These are phyloP conservation scores for Ustilago cynodontis DNA, from an alignment of 1,284 basidiomycete genomes.

Conservation along the genomic window DNA sequence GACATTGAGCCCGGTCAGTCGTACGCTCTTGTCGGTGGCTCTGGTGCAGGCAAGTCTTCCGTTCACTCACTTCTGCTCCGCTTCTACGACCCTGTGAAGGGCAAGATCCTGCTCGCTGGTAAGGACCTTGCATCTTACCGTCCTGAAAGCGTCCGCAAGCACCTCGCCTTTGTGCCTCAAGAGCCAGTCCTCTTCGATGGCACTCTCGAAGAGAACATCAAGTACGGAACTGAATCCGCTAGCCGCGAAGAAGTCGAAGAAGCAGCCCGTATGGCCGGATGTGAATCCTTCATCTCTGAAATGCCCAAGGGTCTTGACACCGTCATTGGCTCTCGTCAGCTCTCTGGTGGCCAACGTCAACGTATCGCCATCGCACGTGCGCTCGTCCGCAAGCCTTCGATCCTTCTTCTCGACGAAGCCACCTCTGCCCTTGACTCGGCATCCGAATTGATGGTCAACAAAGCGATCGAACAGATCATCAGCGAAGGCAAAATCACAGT, in stretches of 20 bases:
- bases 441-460: constrained; percentile 71
- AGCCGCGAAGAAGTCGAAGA: constrained; percentile 85
- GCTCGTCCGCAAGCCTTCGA: constrained; percentile 72
- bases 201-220: constrained; percentile 92
- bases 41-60: constrained; percentile 79
- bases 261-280: constrained; percentile 90
- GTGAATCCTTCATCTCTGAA: constrained; percentile 88
- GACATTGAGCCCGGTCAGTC: constrained; percentile 67
- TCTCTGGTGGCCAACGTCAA: constrained; percentile 72
- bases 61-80: constrained; percentile 87
- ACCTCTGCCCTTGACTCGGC: constrained; percentile 71
- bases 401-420: constrained; percentile 70
- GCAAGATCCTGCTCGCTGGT: constrained; percentile 85
- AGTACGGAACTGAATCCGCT: constrained; percentile 80
- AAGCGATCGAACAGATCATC: constrained; percentile 72
- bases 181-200: constrained; percentile 74
- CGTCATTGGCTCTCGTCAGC: constrained; percentile 71
- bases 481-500: constrained; percentile 72
- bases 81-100: constrained; percentile 90
- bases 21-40: constrained; percentile 70
- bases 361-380: constrained; percentile 73
- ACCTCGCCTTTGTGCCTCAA: constrained; percentile 67
- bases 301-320: constrained; percentile 88
- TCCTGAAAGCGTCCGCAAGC: constrained; percentile 70
- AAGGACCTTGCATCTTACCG: constrained; percentile 89